Evolutionary conservation across 75 land plant genomes (phyloP), one percentile per base, ranked within the genome.

Genomic region (Azolla pinnata): DNA sequence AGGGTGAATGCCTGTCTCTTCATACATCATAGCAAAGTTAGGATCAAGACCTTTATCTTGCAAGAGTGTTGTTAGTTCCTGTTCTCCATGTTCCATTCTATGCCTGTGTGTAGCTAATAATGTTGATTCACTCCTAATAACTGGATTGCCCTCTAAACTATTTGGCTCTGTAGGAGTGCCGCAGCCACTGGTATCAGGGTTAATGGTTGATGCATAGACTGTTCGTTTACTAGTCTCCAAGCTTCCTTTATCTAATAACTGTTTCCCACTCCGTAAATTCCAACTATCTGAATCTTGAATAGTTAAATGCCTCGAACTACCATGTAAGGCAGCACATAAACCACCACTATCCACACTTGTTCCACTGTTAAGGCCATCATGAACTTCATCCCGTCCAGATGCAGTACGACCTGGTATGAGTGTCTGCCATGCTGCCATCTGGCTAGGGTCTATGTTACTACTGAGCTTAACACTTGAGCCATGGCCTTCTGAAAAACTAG

Each of bases 11-110:
- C 85, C 90, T 73, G 80, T 90, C 59, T 95, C 97, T 71, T 95
- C 84, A 60, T 91, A 62, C 97, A 95, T 90, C 52, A 90, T 72
- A 21, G 99, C 97, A 84, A 95, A 95, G 73, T 95, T 95, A 56
- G 97, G 99, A 77, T 95, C 99, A 33, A 95, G 72, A 19, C 99
- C 99, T 71, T 95, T 95, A 63, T 95, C 87, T 42, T 90, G 83
- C 48, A 95, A 72, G 25, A 95, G 75, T 59, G 55, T 80, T 54
- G 79, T 68, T 40, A 95, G 67, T 47, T 90, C 97, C 44, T 65
- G 87, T 38, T 95, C 92, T 28, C 82, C 83, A 42, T 65, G 79
- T 57, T 64, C 73, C 21, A 63, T 67, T 40, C 62, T 82, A 53
- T 54, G 72, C 50, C 73, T 76, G 10, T 48, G 31, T 20, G 25